Base-by-base conservation (phyloP, 148 eudicot species). In the Nyssa sinensis region DNA sequence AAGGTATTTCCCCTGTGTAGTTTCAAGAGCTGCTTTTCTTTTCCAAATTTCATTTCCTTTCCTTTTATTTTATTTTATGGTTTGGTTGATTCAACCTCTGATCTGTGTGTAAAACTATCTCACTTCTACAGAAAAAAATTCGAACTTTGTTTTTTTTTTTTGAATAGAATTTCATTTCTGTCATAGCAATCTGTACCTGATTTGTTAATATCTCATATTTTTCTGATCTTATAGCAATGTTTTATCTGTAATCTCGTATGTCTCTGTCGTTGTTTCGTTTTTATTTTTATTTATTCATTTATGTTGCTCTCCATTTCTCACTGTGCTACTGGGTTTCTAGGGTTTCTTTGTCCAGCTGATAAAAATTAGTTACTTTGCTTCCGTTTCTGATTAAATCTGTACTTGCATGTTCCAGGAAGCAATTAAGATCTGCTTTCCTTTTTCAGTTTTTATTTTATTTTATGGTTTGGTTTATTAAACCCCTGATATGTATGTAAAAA, bases 381-480 rank as follows among this genome's bases (percentile, higher is more conserved):
- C 16, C 16, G 51, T 44, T n/a, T n/a, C n/a, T 1, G 51, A 14
- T 44, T 44, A 44, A 11, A 44, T 44, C 10, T 69, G 1, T 29
- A 9, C 47, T 21, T 76, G 79, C 74, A 69, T 76, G 73, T 32
- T 39, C 62, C 78, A 47, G 79, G 66, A 30, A 37, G 78, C 72
- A 16, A 35, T n/a, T n/a, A n/a, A n/a, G n/a, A n/a, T n/a, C n/a
- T n/a, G n/a, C n/a, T n/a, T n/a, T n/a, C n/a, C n/a, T n/a, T n/a
- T n/a, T n/a, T n/a, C n/a, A n/a, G n/a, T n/a, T n/a, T n/a, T n/a
- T n/a, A n/a, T n/a, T n/a, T n/a, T n/a, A n/a, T n/a, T n/a, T n/a
- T n/a, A n/a, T n/a, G n/a, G n/a, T n/a, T n/a, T n/a, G n/a, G n/a
- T n/a, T n/a, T n/a, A n/a, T n/a, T n/a, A n/a, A n/a, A n/a, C n/a